These are phyloP conservation scores for Fusarium bactridioides DNA, from an alignment of 2,329 filamentous ascomycete species.

Conservation along the genomic window DNA sequence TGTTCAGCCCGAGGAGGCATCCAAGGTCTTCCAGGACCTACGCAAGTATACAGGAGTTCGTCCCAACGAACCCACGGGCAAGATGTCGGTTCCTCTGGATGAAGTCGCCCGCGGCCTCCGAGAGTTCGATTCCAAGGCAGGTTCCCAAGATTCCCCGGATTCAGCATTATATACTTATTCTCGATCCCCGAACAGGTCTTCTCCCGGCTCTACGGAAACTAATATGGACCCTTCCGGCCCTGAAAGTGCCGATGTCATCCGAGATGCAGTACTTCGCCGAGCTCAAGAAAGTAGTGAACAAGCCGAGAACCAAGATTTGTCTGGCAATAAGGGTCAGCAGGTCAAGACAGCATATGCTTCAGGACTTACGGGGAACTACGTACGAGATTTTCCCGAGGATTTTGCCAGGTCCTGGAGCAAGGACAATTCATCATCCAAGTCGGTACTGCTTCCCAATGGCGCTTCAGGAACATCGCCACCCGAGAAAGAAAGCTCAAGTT, in stretches of 20 bases:
- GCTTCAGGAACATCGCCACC: neutral
- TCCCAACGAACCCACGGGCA: slow-evolving; percentile 48
- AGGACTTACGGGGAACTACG: slow-evolving; percentile 56
- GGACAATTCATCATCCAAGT: slow-evolving; percentile 38
- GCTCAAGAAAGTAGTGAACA: slow-evolving; percentile 33
- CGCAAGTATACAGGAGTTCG: slow-evolving; percentile 49
- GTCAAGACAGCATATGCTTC: neutral
- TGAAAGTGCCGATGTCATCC: slow-evolving; percentile 45
- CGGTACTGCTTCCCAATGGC: slow-evolving; percentile 38
- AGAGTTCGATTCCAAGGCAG: slow-evolving; percentile 50
- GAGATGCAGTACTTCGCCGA: slow-evolving; percentile 43
- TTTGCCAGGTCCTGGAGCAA: slow-evolving; percentile 54
- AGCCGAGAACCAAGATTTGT: slow-evolving; percentile 15
- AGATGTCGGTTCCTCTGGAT: slow-evolving; percentile 42
- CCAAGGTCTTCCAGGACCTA: slow-evolving; percentile 53
- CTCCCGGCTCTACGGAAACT: slow-evolving; percentile 28
- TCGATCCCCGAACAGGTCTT: slow-evolving; percentile 31
- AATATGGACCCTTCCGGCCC: slow-evolving; percentile 30
- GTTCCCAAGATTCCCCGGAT: slow-evolving; percentile 35
- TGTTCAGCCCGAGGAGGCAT: slow-evolving; percentile 46
- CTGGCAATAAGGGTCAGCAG: slow-evolving; percentile 1
- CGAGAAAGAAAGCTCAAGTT: neutral
- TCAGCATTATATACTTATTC: slow-evolving; percentile 40
- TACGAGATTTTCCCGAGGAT: slow-evolving; percentile 62
- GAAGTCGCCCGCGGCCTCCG: slow-evolving; percentile 47